Conservation (phyloP, 2,329 filamentous ascomycete genomes). For the Colletotrichum aenigma region DNA sequence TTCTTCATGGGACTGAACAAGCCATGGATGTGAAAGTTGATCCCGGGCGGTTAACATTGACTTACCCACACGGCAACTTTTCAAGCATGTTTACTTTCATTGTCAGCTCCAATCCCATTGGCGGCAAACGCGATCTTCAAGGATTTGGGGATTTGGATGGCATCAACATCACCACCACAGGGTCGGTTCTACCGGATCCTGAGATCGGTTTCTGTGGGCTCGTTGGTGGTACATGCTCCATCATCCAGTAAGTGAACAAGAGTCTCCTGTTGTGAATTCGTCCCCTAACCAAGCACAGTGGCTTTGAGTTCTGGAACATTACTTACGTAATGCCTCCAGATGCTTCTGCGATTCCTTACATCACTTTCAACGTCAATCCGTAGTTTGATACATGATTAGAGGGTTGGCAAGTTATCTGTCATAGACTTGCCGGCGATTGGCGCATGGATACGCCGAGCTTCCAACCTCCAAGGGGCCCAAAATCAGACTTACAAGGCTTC, state of each 20-base stretch:
- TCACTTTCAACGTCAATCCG: background rate
- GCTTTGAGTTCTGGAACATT: constrained; percentile 34
- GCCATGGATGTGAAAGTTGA: constrained; percentile 44
- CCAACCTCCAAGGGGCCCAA: no score
- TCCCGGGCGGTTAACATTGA: constrained; percentile 47
- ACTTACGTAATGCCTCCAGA: constrained; percentile 42
- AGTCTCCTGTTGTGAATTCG: background rate
- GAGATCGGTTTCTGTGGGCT: background rate
- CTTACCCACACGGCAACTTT: constrained; percentile 56
- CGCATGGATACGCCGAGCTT: no score
- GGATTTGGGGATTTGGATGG: constrained; percentile 53
- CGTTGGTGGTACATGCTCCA: background rate
- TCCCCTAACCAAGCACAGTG: background rate
- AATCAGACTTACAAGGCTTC: no score
- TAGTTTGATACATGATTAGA: background rate
- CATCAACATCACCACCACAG: constrained; percentile 45
- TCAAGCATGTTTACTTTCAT: constrained; percentile 54
- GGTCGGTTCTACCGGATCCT: constrained; percentile 39
- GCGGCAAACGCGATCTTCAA: constrained; percentile 42
- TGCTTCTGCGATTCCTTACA: constrained; percentile 20
- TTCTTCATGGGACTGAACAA: constrained; percentile 40
- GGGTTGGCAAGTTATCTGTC: no score
- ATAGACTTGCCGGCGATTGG: no score
- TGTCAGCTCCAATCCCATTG: constrained; percentile 46
- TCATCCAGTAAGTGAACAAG: background rate